Percentiles rank a stretch among this genome's conserved stretches.
These are phyloP conservation scores for Pichia sp. DNA, from an alignment of 1,139 yeast genomes.

Conservation along the genomic window DNA sequence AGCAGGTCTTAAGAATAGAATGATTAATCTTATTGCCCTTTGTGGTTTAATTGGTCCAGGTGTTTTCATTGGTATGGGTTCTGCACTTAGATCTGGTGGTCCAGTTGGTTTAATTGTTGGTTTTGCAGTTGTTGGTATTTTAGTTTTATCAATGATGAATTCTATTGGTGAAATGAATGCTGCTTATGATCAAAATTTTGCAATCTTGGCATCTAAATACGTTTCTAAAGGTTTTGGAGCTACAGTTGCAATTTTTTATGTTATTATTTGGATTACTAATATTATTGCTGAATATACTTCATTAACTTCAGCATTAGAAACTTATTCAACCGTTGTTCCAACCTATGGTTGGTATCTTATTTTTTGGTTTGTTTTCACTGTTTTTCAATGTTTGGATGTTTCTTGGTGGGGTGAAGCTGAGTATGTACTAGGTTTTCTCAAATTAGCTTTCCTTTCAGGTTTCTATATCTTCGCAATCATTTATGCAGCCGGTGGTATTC, in stretches of 20 bases:
- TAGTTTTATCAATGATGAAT: constrained; percentile 54
- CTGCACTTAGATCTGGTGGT: constrained; percentile 22
- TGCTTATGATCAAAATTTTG: constrained; percentile 48
- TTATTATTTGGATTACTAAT: constrained; percentile 53
- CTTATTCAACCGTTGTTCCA: constrained; percentile 52
- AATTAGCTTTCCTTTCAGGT: constrained; percentile 45
- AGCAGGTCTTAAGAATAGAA: constrained; percentile 28
- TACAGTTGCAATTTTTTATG: constrained; percentile 49
- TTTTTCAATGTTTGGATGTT: constrained; percentile 50
- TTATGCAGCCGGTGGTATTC: constrained; percentile 63
- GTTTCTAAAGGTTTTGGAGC: constrained; percentile 56
- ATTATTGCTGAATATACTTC: constrained; percentile 54
- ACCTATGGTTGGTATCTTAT: constrained; percentile 52
- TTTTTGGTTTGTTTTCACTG: constrained; percentile 49
- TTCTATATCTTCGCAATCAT: constrained; percentile 53
- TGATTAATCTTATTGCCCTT: constrained; percentile 21
- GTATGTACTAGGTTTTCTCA: constrained; percentile 48
- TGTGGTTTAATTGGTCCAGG: constrained; percentile 27
- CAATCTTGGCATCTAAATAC: constrained; percentile 45
- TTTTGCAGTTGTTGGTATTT: constrained; percentile 43
- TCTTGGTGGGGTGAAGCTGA: constrained; percentile 57
- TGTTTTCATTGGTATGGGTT: constrained; percentile 24
- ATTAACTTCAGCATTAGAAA: constrained; percentile 45
- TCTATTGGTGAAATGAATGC: constrained; percentile 54
- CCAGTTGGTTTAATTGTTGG: constrained; percentile 37